Percentiles rank a stretch among this genome's conserved stretches.
phyloP scores from a whole-genome alignment of 768 basidiomycete species.

The Kwoniella newhampshirensis region DNA sequence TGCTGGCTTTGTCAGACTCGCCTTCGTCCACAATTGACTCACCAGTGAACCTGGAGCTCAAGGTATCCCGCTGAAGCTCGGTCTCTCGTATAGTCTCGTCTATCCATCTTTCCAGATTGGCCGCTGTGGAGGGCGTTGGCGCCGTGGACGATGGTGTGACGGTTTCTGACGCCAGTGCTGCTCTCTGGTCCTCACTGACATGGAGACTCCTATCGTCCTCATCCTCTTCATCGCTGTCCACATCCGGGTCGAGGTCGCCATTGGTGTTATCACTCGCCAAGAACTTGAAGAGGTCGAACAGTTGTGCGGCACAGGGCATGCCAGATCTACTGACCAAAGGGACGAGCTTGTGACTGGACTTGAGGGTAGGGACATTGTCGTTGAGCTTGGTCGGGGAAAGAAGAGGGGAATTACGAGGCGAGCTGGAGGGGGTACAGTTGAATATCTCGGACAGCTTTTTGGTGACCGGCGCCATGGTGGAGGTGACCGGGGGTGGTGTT shows the following conservation, averaged over 20 bases:
- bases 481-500: too few species aligned
- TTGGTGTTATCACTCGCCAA: conserved; percentile 25
- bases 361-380: not conserved
- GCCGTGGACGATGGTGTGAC: not conserved
- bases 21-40: not conserved
- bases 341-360: not conserved
- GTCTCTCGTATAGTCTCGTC: conserved; percentile 20
- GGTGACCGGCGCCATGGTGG: too few species aligned
- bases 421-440: not conserved
- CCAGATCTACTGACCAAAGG: conserved; percentile 3
- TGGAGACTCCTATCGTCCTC: conserved; percentile 13
- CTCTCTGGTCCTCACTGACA: not conserved
- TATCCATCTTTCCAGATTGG: conserved; percentile 14
- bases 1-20: conserved; percentile 1
- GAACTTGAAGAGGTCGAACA: conserved; percentile 38
- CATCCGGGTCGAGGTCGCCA: conserved; percentile 1
- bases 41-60: conserved; percentile 34
- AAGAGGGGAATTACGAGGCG: not conserved
- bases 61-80: conserved; percentile 13
- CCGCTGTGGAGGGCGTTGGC: not conserved
- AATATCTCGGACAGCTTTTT: not conserved
- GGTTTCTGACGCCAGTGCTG: conserved; percentile 1
- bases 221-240: conserved; percentile 20
- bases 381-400: not conserved
- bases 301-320: conserved; percentile 19